Base-by-base conservation (phyloP, 1,284 basidiomycete genomes). In the Ganoderma resinaceum region DNA sequence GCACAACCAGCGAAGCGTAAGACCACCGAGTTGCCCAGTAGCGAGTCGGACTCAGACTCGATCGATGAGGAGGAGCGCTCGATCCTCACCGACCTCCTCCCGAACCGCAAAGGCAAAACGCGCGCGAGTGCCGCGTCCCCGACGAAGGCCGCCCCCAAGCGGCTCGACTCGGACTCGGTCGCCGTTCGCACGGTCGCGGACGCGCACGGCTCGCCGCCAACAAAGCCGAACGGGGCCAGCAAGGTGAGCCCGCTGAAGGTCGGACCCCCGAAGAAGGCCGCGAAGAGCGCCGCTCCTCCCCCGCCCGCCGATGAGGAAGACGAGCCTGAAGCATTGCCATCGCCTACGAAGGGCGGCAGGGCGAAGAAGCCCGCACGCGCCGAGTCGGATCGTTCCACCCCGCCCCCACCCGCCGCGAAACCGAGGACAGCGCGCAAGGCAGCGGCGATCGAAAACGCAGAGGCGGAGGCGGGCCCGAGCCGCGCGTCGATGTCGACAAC, bases 401-500 rank as follows among this genome's bases (percentile, higher is more conserved):
- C 66, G 2, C 66, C 65, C 1, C 52, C 67, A 1, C 70, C 62
- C 6, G 62, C 66, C 16, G 26, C 65, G 66, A 53, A 53, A 29
- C 29, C 62, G 11, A 31, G 23, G 58, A n/a, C 58, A 5, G 37
- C 61, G 23, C 68, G 68, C 9, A 66, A 65, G 38, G 16, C 37
- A 18, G 53, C 65, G 5, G 42, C 62, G n/a, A n/a, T n/a, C 9
- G 64, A 55, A 12, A 58, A 62, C 33, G 62, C 58, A 3, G 72
- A 66, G 23, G 67, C 75, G 6, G 72, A 66, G 23, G 67, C 75
- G 4, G 75, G 73, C 1, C 74, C 74, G 8, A 76, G 74, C 58
- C 62, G 63, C 0, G 53, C 69, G 0, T 60, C 65, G 57, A 57
- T 67, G 18, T 69, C 64, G 33, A 62, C 70, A 14, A 3, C 29